Conservation (phyloP, 805 yeast species). For the Candida krabiensis region DNA sequence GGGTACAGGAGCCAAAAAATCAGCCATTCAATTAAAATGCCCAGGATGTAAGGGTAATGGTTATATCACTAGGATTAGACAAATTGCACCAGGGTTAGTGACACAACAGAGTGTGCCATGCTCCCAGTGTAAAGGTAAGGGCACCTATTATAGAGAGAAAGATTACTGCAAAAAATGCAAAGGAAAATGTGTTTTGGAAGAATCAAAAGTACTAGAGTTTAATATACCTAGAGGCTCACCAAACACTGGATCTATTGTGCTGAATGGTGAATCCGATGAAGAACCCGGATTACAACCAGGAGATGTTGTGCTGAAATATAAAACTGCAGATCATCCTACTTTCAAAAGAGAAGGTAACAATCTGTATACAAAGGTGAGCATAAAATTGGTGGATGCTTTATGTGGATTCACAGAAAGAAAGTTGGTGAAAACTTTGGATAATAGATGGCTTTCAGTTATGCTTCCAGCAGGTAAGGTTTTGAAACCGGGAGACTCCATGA, state of each 20-base stretch:
- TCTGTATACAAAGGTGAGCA: slow-evolving; percentile 55
- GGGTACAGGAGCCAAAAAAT: slow-evolving; percentile 72
- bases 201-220: slow-evolving; percentile 73
- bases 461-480: slow-evolving; percentile 79
- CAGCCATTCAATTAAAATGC: slow-evolving; percentile 58
- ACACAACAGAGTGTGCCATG: slow-evolving; percentile 64
- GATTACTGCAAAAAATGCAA: slow-evolving; percentile 78
- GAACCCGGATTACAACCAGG: slow-evolving; percentile 73
- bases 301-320: slow-evolving; percentile 66
- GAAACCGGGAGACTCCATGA: slow-evolving; percentile 69
- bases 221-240: slow-evolving; percentile 71
- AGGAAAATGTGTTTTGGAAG: slow-evolving; percentile 62
- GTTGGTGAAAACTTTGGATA: slow-evolving; percentile 75
- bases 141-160: slow-evolving; percentile 56
- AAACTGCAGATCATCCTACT: slow-evolving; percentile 43
- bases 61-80: slow-evolving; percentile 51
- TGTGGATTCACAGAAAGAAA: slow-evolving; percentile 70
- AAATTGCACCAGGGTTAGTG: slow-evolving; percentile 76
- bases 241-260: slow-evolving; percentile 57
- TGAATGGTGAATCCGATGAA: slow-evolving; percentile 76
- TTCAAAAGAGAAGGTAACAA: slow-evolving; percentile 58
- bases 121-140: slow-evolving; percentile 68
- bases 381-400: slow-evolving; percentile 79
- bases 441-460: slow-evolving; percentile 62
- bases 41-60: slow-evolving; percentile 75